These are phyloP conservation scores for Albifimbria verrucaria DNA, from an alignment of 2,329 filamentous ascomycete species.

Conservation along the genomic window DNA sequence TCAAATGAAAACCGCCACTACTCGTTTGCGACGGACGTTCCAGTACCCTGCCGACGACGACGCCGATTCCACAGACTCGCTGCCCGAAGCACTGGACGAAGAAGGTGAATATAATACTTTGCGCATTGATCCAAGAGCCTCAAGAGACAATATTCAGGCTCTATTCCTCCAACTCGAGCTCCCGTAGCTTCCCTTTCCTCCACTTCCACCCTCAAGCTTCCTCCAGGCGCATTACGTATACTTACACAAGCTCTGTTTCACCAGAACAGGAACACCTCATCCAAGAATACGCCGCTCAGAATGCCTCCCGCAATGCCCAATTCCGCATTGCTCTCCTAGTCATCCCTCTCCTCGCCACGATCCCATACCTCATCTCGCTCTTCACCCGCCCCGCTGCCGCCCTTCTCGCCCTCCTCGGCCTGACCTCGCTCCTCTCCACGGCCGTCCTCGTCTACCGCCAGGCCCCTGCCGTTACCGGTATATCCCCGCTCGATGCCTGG, in stretches of 20 bases:
- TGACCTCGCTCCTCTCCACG: slow-evolving; percentile 62
- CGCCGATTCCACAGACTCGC: slow-evolving; percentile 41
- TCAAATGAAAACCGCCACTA: slow-evolving; percentile 26
- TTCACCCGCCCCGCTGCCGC: slow-evolving; percentile 28
- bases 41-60: slow-evolving; percentile 62
- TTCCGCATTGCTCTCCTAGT: slow-evolving; percentile 56
- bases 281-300: slow-evolving; percentile 47
- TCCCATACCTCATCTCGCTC: slow-evolving; percentile 48
- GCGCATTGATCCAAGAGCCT: too few relatives aligned
- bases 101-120: slow-evolving; percentile 53
- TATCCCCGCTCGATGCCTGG: slow-evolving; percentile 46
- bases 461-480: slow-evolving; percentile 52
- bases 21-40: slow-evolving; percentile 74
- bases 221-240: not conserved
- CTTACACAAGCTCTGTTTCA: not conserved
- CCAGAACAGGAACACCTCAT: slow-evolving; percentile 66
- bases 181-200: not conserved
- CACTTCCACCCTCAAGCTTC: not conserved
- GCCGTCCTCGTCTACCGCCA: slow-evolving; percentile 58
- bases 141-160: too few relatives aligned
- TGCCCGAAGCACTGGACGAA: slow-evolving; percentile 68
- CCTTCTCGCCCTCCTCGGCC: slow-evolving; percentile 51
- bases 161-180: not conserved
- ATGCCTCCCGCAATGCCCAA: slow-evolving; percentile 54
- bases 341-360: slow-evolving; percentile 53